A percentile compares a stretch with the other conserved stretches of the same genome.
Conservation (phyloP, 1,139 yeast genomes). For the Geotrichum histeridarum region DNA sequence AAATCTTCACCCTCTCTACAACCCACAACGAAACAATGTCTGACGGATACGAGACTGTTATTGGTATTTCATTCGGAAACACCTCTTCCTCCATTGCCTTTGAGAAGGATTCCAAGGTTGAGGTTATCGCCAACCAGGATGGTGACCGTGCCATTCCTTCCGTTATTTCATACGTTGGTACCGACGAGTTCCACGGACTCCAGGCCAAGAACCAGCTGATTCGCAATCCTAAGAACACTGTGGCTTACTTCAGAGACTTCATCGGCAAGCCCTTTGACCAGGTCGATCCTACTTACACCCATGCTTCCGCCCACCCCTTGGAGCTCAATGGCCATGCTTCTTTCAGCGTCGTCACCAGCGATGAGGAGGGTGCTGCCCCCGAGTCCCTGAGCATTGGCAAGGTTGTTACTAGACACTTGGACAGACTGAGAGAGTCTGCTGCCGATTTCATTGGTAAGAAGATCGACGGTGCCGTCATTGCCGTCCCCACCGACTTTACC, state of each 20-base stretch:
- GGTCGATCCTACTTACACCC: slow-evolving; percentile 58
- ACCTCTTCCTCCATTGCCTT: slow-evolving; percentile 92
- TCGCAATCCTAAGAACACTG: slow-evolving; percentile 83
- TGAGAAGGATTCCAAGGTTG: slow-evolving; percentile 86
- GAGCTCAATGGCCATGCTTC: slow-evolving; percentile 67
- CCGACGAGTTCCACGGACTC: slow-evolving; percentile 94
- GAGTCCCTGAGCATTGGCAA: slow-evolving; percentile 63
- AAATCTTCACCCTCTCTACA: neutral
- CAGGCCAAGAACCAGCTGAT: slow-evolving; percentile 91
- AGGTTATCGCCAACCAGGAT: slow-evolving; percentile 97
- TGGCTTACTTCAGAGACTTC: slow-evolving; percentile 88
- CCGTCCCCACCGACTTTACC: slow-evolving; percentile 87
- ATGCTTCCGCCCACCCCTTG: slow-evolving; percentile 68
- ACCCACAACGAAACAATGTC: slow-evolving; percentile 33
- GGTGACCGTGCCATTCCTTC: slow-evolving; percentile 98
- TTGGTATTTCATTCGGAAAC: slow-evolving; percentile 96
- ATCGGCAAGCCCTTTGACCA: slow-evolving; percentile 70
- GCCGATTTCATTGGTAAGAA: slow-evolving; percentile 82
- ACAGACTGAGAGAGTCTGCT: slow-evolving; percentile 80
- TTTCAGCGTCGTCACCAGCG: slow-evolving; percentile 49
- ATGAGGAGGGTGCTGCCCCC: slow-evolving; percentile 35
- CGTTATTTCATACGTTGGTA: slow-evolving; percentile 83
- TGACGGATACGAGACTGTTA: slow-evolving; percentile 46
- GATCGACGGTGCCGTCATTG: slow-evolving; percentile 77
- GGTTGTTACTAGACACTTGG: slow-evolving; percentile 76